Percentiles rank a stretch among this genome's conserved stretches.
phyloP scores from a whole-genome alignment of 164 flowering plant species.

The Dillenia suffruticosa region DNA sequence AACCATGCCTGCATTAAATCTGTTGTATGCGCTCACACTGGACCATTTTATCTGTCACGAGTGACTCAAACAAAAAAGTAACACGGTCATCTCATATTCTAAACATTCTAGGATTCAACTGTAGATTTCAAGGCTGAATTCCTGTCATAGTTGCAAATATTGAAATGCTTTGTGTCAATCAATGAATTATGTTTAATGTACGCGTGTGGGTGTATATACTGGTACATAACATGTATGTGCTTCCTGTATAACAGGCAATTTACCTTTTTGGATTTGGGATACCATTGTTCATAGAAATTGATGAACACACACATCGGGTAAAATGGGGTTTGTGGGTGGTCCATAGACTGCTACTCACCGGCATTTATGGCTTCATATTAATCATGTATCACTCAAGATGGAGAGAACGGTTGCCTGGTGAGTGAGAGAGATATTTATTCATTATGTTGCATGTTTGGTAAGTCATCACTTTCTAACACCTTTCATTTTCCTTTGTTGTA shows the following conservation, averaged over 20 bases:
- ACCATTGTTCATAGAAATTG: constrained; percentile 60
- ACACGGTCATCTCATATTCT: too few relatives aligned
- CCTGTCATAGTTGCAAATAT: too few relatives aligned
- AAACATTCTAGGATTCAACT: too few relatives aligned
- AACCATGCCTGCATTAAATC: too few relatives aligned
- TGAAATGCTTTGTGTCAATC: too few relatives aligned
- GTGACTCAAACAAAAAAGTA: too few relatives aligned
- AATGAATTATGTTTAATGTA: too few relatives aligned
- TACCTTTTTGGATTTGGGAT: constrained; percentile 75
- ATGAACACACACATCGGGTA: constrained; percentile 21
- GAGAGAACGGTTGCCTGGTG: constrained; percentile 88
- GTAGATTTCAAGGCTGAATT: too few relatives aligned
- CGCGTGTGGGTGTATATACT: too few relatives aligned
- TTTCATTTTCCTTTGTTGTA: constrained; percentile 23
- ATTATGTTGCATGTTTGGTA: background rate
- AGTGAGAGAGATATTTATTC: constrained; percentile 4
- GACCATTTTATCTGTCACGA: too few relatives aligned
- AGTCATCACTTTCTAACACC: background rate
- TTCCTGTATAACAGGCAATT: constrained; percentile 42
- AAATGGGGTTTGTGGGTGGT: constrained; percentile 75
- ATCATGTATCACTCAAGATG: constrained; percentile 73
- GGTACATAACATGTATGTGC: too few relatives aligned
- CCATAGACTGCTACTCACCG: constrained; percentile 61
- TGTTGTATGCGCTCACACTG: too few relatives aligned
- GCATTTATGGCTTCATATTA: constrained; percentile 57